Evolutionary conservation across 495 filamentous ascomycete genomes (phyloP), one percentile per base, ranked within the genome.

Genomic region (Chlorociboria aeruginascens): DNA sequence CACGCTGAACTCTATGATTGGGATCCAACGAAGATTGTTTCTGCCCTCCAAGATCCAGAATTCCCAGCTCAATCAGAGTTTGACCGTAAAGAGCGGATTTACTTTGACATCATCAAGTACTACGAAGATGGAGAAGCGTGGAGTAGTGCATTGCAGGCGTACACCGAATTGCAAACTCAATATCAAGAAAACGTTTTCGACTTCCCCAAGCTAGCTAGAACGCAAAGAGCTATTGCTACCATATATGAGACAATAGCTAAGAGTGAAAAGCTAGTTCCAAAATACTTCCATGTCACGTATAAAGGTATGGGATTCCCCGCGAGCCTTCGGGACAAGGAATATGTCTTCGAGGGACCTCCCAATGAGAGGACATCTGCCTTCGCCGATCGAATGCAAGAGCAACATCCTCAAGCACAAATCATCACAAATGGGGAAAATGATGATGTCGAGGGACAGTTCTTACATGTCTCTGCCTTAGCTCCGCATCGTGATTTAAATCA

Each of bases 1-100:
- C 92, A 97, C 61, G 88, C 92, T 3, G 89, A 95, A 49, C 68
- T 95, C 14, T 96, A 96, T 63, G 79, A 86, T 32, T 98, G 92
- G 92, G 86, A 95, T 60, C 73, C 84, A 0, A 72, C 67, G 12
- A 77, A 75, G 43, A 67, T 69, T n/a, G 71, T 92, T 0, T 74
- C 81, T 7, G 74, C 82, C 8, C 66, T 94, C 1, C 49, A 69
- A 1, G 88, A 85, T 36, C 93, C 90, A 0, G 59, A 69, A 8
- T 85, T 93, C 61, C 84, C 87, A 1, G 77, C 83, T 32, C 92
- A 97, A 64, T 83, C 81, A 1, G 77, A 85, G 3, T 98, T 98
- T 58, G 92, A 97, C 49, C 79, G 92, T 29, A 95, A 93, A 64
- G 92, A 97, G 64, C 72, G 79, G 8, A 71, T 98, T 45, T 96